Conservation (phyloP, 306 rosid species). For the Calophaca sinica region DNA sequence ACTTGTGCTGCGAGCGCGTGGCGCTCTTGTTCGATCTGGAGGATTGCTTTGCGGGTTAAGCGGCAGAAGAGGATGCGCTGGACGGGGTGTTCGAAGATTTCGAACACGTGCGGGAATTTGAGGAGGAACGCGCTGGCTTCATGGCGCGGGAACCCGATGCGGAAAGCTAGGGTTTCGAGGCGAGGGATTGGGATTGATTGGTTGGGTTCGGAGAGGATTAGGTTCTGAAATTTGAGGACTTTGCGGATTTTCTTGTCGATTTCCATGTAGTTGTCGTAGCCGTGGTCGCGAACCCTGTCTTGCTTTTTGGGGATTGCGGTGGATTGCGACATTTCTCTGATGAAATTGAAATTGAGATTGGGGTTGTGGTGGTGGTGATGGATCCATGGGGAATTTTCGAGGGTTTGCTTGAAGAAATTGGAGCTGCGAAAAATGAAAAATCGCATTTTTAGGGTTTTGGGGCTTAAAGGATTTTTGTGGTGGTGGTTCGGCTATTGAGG, state of each 20-base stretch:
- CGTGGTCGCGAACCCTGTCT: conserved; percentile 79
- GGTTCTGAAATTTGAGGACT: conserved; percentile 72
- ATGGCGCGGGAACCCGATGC: conserved; percentile 73
- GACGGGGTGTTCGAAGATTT: conserved; percentile 88
- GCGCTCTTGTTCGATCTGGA: conserved; percentile 77
- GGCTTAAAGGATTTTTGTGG: background rate
- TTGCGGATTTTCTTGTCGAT: conserved; percentile 85
- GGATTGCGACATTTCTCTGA: conserved; percentile 69
- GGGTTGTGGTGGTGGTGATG: conserved; percentile 47
- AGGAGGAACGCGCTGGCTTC: conserved; percentile 74
- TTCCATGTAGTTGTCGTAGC: conserved; percentile 91
- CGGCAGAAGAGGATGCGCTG: conserved; percentile 83
- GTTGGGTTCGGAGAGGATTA: conserved; percentile 62
- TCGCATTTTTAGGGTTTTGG: conserved; percentile 60
- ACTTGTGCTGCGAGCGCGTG: conserved; percentile 59
- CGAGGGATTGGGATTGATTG: conserved; percentile 75
- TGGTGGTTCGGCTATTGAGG: conserved; percentile 6
- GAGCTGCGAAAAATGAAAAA: conserved; percentile 35
- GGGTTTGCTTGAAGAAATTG: conserved; percentile 48
- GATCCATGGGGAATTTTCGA: conserved; percentile 31
- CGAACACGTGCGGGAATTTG: conserved; percentile 86
- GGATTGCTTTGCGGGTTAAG: conserved; percentile 71
- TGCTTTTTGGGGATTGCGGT: conserved; percentile 80
- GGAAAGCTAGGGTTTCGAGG: conserved; percentile 77
- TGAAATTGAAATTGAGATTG: conserved; percentile 37